phyloP scores from a whole-genome alignment of 352 stramenopile genomes.

The Paralagenidium karlingii region DNA sequence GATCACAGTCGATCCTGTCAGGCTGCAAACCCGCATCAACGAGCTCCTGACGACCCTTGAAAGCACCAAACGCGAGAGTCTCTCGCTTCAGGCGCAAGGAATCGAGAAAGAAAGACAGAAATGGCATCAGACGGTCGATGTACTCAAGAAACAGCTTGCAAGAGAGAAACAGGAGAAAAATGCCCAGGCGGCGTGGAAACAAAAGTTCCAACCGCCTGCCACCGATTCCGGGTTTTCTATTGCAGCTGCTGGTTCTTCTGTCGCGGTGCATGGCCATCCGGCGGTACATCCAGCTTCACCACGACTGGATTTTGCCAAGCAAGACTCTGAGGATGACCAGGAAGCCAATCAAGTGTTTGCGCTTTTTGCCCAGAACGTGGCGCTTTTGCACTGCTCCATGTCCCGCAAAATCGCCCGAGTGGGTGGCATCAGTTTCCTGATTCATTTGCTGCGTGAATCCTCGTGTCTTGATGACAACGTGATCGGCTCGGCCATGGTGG shows the following conservation, averaged over 20 bases:
- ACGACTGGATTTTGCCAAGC: too few relatives aligned
- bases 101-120: constrained; percentile 28
- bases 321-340: too few relatives aligned
- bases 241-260: too few relatives aligned
- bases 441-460: constrained; percentile 35
- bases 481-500: constrained; percentile 50
- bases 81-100: constrained; percentile 29
- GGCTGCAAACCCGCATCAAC: constrained; percentile 38
- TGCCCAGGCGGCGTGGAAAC: constrained; percentile 43
- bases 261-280: too few relatives aligned
- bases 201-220: too few relatives aligned
- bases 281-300: too few relatives aligned
- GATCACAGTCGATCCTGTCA: too few relatives aligned
- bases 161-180: constrained; percentile 61
- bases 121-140: constrained; percentile 24
- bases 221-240: too few relatives aligned
- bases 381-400: constrained; percentile 31
- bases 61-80: constrained; percentile 44
- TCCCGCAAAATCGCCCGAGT: constrained; percentile 28
- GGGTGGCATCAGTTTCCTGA: constrained; percentile 49
- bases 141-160: constrained; percentile 28
- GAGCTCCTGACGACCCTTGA: constrained; percentile 39
- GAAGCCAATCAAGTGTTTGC: constrained; percentile 47
- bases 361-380: constrained; percentile 57
- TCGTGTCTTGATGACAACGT: constrained; percentile 45